Evolutionary conservation across 2,329 filamentous ascomycete genomes (phyloP).

Genomic region (Fusarium heterosporum): DNA sequence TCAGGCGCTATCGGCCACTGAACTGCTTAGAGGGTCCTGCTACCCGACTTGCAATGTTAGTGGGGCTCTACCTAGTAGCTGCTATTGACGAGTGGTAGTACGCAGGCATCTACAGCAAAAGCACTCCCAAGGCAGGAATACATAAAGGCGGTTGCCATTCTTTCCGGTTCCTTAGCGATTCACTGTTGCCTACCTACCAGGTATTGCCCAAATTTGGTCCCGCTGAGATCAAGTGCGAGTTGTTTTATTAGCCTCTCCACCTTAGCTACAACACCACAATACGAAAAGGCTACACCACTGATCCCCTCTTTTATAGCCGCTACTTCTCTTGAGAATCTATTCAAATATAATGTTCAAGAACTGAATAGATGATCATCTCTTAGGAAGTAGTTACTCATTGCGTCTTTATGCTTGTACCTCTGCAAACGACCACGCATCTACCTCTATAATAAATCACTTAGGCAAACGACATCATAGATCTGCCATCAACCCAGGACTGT

Average conservation of each 20-base stretch:
- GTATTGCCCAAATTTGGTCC: background rate
- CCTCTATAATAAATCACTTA: constrained; percentile 2
- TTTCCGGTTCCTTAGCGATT: background rate
- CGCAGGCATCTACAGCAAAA: background rate
- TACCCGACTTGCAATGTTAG: background rate
- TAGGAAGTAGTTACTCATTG: background rate
- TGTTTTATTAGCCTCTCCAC: too few relatives aligned
- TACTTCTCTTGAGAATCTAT: background rate
- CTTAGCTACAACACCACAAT: too few relatives aligned
- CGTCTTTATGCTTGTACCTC: background rate
- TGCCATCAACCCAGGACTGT: constrained; percentile 34
- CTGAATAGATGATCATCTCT: background rate
- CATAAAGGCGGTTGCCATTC: background rate
- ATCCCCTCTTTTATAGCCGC: background rate
- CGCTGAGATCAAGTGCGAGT: background rate
- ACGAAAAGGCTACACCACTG: too few relatives aligned
- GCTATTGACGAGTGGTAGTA: background rate
- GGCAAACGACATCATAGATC: constrained; percentile 31
- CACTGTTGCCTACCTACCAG: background rate
- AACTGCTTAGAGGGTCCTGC: constrained; percentile 8
- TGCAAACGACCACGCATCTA: background rate
- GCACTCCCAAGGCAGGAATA: background rate
- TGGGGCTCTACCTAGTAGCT: constrained; percentile 1
- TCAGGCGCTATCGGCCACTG: constrained; percentile 39
- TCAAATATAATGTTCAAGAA: background rate